phyloP scores from a whole-genome alignment of 139 green algal genomes.

The Chlorella sorokiniana region DNA sequence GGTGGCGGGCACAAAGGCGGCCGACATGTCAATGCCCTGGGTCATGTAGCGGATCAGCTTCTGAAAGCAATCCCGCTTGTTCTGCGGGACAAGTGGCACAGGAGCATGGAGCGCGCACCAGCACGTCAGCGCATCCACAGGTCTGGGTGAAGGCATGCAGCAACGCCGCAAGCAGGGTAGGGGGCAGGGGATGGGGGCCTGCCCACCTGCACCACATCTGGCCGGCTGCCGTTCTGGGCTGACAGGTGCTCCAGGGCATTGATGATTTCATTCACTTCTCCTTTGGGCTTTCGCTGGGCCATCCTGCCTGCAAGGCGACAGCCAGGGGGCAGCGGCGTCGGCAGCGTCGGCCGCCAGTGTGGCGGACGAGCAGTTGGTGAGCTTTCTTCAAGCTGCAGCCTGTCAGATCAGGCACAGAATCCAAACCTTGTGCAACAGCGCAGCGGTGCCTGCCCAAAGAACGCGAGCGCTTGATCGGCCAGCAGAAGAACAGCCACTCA shows the following conservation, averaged over 20 bases:
- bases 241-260: conserved; percentile 43
- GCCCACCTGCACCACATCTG: conserved; percentile 41
- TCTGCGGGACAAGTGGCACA: conserved; percentile 13
- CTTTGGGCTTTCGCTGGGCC: background rate
- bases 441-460: too few species aligned
- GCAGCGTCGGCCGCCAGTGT: too few species aligned
- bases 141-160: too few species aligned
- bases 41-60: conserved; percentile 94
- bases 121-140: background rate
- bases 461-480: too few species aligned
- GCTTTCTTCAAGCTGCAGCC: too few species aligned
- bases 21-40: conserved; percentile 91
- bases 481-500: too few species aligned
- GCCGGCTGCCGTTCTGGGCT: conserved; percentile 29
- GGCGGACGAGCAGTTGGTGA: too few species aligned
- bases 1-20: conserved; percentile 76
- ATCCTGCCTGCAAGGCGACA: background rate
- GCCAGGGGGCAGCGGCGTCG: too few species aligned
- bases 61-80: conserved; percentile 78
- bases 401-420: too few species aligned
- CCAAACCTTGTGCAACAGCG: too few species aligned
- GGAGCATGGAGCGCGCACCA: background rate
- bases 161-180: too few species aligned
- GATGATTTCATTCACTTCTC: conserved; percentile 41
- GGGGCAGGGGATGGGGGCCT: too few species aligned